A percentile compares a stretch with the other conserved stretches of the same genome.
Conservation (phyloP, 2,329 filamentous ascomycete species). For the Verruconis gallopava region DNA sequence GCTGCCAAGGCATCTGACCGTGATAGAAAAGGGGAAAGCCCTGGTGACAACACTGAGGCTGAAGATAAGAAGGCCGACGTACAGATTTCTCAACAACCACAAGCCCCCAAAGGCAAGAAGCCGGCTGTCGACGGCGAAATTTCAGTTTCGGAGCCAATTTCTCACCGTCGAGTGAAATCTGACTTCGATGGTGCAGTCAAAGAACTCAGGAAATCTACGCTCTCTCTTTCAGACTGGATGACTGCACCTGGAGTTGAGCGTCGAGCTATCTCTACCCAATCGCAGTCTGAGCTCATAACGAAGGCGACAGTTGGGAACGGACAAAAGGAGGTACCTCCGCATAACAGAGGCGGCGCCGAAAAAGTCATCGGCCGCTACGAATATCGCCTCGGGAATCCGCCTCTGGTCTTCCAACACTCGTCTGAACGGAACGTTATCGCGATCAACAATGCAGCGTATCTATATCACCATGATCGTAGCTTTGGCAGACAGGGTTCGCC, state of each 20-base stretch:
- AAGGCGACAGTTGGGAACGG: background rate
- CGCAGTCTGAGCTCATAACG: background rate
- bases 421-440: background rate
- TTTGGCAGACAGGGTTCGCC: background rate
- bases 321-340: background rate
- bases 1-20: too few relatives aligned
- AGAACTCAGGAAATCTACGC: too few relatives aligned
- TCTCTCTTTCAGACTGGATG: constrained; percentile 1
- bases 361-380: background rate
- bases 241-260: background rate
- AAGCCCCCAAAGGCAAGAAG: too few relatives aligned
- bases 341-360: background rate
- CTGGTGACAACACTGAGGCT: too few relatives aligned
- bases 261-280: background rate
- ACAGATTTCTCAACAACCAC: too few relatives aligned
- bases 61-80: too few relatives aligned
- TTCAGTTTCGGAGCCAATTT: too few relatives aligned
- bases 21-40: too few relatives aligned
- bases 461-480: background rate
- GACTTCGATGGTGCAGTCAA: too few relatives aligned
- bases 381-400: background rate
- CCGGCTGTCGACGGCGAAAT: too few relatives aligned
- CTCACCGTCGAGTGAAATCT: too few relatives aligned
- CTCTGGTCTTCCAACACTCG: background rate
- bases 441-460: background rate